A percentile compares a stretch with the other conserved stretches of the same genome.
These are phyloP conservation scores for Colletotrichum liaoningense DNA, from an alignment of 2,329 filamentous ascomycete genomes.

Conservation along the genomic window DNA sequence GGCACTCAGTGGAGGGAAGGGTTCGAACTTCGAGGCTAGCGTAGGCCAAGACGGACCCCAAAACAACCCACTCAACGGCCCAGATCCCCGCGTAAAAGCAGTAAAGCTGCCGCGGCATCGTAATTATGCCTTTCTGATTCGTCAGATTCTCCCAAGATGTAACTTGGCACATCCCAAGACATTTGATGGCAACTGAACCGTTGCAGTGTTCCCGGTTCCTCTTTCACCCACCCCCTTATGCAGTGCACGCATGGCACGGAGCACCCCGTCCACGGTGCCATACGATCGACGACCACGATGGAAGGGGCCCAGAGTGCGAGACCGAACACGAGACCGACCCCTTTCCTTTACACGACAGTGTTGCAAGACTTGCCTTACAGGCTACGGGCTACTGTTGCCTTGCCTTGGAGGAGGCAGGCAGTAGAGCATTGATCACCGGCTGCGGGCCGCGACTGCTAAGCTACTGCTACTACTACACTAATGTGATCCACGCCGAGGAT, in stretches of 20 bases:
- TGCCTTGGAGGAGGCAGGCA: background rate
- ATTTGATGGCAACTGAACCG: background rate
- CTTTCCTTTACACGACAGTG: background rate
- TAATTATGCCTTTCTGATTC: slow-evolving; percentile 1
- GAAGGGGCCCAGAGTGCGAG: background rate
- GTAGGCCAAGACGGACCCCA: background rate
- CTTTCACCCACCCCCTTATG: background rate
- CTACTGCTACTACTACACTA: no score
- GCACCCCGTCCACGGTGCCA: no score
- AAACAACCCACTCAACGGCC: background rate
- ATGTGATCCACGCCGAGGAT: background rate
- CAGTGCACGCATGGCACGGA: background rate
- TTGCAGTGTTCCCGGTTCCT: background rate
- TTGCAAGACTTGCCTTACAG: background rate
- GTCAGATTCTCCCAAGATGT: background rate
- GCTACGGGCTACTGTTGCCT: no score
- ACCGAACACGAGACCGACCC: slow-evolving; percentile 24
- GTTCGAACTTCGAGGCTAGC: background rate
- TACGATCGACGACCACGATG: background rate
- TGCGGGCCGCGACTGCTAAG: background rate
- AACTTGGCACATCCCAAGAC: no score
- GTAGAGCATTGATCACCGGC: background rate
- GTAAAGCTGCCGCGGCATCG: background rate
- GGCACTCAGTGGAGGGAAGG: no score
- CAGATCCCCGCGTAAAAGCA: background rate